Base-by-base conservation (phyloP, 2,329 filamentous ascomycete species). In the Niveomyces coronatus region DNA sequence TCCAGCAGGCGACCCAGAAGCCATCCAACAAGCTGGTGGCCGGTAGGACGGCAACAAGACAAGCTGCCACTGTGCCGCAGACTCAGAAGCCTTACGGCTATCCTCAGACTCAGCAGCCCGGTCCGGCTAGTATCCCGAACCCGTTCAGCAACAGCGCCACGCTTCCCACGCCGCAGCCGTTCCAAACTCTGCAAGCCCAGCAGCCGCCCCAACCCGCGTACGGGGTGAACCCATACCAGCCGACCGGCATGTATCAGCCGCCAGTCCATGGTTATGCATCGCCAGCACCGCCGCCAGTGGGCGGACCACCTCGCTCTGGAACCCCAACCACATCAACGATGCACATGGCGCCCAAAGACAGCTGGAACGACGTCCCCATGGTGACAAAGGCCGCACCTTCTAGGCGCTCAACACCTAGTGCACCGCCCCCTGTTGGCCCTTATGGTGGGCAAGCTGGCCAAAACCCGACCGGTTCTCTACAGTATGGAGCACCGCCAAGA, bases 351-450 rank as follows among this genome's bases (percentile, higher is more conserved):
- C 36, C 36, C 46, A 79, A 80, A 45, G 76, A 80, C 19, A 82
- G 84, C 49, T 98, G 91, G 91, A 98, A 98, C 50, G 91, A 98
- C 58, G 82, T 93, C 36, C 91, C 91, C 2, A 74, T 94, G 51
- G 83, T 96, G 31, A 71, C 76, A 31, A 85, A 89, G 64, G 65
- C 73, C 39, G 71, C 82, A n/a, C 72, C 75, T 11, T 72, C 80
- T 16, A 78, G 88, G 47, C 76, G 81, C 54, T 70, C 71, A 31
- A 95, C 89, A 1, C 86, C 88, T 3, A 77, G 70, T 39, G 66
- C 76, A 15, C 74, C 77, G 36, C 67, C 82, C 3, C 76, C 87
- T 35, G 76, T 70, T n/a, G 76, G 83, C 14, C 85, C 86, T 8
- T 94, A 91, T 65, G 71, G 77, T 2, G 75, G 74, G 48, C 78